Base-by-base conservation (phyloP, 345 rosid species). In the Gossypium stocksii region DNA sequence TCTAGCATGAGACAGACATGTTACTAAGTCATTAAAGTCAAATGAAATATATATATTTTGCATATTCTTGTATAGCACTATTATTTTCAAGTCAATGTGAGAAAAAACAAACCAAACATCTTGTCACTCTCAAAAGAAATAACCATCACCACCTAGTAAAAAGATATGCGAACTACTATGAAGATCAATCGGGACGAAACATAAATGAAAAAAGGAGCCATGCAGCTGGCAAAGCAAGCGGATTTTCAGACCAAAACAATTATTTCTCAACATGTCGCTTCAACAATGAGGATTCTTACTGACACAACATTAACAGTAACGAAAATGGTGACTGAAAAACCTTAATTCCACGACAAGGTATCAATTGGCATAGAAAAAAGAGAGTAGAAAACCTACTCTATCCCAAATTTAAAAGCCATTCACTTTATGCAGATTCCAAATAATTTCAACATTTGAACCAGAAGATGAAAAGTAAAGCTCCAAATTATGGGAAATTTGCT, bases 1-100 rank as follows among this genome's bases (percentile, higher is more conserved):
- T 17, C 59, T 2, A 73, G 20, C 69, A 45, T 5, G 17, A 2
- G 29, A 29, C 34, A 44, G 70, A 20, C 4, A 44, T 19, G n/a
- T 63, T 63, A 12, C 20, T 62, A 34, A 29, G 66, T 43, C 66
- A 62, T 29, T 16, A 61, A 62, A 62, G 15, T 61, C 65, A 61
- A 60, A 61, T 27, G 11, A 60, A 25, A 34, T 6, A 59, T 59
- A 23, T 12, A 6, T 34, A 5, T 34, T 5, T 5, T 34, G 41
- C 3, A 63, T 16, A 9, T 16, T 27, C 67, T 38, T 17, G 49
- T 44, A n/a, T 43, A 2, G 8, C 29, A 65, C 9, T 10, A 44
- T 65, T n/a, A 9, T 41, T 65, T n/a, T 41, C 52, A 4, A 17
- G 52, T 6, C 66, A 13, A 65, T 19, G 29, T 43, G 19, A 46